These are phyloP conservation scores for Sporobolomyces pararoseus DNA, from an alignment of 768 basidiomycete species.

Conservation along the genomic window DNA sequence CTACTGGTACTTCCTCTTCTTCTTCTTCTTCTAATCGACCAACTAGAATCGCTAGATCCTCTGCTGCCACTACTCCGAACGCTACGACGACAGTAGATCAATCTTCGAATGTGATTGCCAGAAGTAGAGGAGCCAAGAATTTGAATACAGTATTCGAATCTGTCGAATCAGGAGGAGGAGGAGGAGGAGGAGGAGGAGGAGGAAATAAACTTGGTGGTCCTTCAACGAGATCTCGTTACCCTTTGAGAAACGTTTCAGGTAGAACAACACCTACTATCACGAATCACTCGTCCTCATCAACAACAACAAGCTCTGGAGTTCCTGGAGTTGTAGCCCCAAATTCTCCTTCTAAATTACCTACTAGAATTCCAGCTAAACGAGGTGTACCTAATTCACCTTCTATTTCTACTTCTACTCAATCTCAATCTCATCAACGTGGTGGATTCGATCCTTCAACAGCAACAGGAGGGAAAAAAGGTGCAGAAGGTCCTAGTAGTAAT, in stretches of 20 bases:
- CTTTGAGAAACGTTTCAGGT: constrained; percentile 21
- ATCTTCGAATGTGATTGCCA: background rate
- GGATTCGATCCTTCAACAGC: background rate
- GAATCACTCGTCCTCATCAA: background rate
- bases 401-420: background rate
- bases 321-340: constrained; percentile 9
- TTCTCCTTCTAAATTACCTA: constrained; percentile 28
- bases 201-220: no score
- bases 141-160: constrained; percentile 34
- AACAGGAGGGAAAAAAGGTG: background rate
- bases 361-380: constrained; percentile 35
- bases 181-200: no score
- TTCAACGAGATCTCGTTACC: constrained; percentile 7
- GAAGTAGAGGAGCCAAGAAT: constrained; percentile 29
- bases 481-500: background rate
- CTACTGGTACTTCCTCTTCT: background rate
- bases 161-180: no score
- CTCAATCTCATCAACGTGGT: background rate
- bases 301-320: background rate
- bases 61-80: no score
- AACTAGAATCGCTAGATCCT: constrained; percentile 28
- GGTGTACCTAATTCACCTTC: background rate
- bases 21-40: constrained; percentile 7
- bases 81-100: background rate
- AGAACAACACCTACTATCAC: background rate